Base-by-base conservation (phyloP, 2,329 filamentous ascomycete genomes). In the Colletotrichum sp. region DNA sequence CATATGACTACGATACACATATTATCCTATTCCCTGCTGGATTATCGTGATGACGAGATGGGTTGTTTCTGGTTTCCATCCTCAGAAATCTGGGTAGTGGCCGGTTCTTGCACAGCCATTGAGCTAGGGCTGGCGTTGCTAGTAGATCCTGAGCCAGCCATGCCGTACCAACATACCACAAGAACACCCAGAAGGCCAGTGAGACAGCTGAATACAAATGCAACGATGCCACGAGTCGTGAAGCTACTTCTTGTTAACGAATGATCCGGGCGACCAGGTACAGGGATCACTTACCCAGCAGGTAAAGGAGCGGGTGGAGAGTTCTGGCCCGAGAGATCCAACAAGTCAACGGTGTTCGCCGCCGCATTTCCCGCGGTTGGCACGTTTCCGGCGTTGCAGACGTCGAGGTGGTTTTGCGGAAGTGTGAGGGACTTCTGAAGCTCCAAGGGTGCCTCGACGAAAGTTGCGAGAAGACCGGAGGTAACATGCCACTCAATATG, bases 131-230 rank as follows among this genome's bases (percentile, higher is more conserved):
- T 49, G 44, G n/a, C n/a, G n/a, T 49, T 22, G 44, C 11, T 49
- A 19, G 11, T 13, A 13, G n/a, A 13, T 22, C 61, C 29, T 30
- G 29, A 63, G 61, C 61, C 61, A 12, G 83, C 86, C 74, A 90
- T 82, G 2, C 92, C 93, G 83, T 94, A 96, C 88, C 93, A 92
- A 2, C 88, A 89, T 69, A 97, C 92, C 16, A 92, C 90, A 0
- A 85, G 88, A 79, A 95, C 88, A 8, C 95, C 95, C 8, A 95
- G 79, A 64, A 96, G 86, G 2, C 94, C 95, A 25, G 89, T 89
- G 6, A 96, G 77, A 77, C 90, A 90, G 80, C 93, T 95, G 81
- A 96, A 95, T 2, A 93, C 92, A 79, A 97, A 84, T 11, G 95
- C 95, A 2, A 95, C 90, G 61, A 94, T 94, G 9, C 95, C 95